Conservation (phyloP, 345 rosid genomes). For the Moringa oleifera region DNA sequence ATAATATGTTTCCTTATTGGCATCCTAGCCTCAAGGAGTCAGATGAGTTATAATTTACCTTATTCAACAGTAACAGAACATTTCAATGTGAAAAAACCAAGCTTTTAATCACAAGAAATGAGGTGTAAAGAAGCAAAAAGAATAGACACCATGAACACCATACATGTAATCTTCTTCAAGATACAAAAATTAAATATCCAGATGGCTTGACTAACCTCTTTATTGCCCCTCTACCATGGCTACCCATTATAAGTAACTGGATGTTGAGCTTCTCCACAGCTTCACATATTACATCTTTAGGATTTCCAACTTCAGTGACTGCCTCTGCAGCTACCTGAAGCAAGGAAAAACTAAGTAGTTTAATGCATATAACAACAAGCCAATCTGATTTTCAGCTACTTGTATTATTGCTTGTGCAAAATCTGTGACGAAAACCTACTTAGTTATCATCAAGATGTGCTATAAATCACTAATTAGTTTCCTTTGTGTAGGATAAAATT, state of each 20-base stretch:
- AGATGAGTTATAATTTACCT: too few relatives aligned
- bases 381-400: background rate
- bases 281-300: constrained; percentile 51
- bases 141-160: too few relatives aligned
- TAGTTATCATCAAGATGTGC: too few relatives aligned
- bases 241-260: constrained; percentile 46
- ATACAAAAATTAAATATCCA: too few relatives aligned
- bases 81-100: too few relatives aligned
- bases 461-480: too few relatives aligned
- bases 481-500: background rate
- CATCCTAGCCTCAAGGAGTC: too few relatives aligned
- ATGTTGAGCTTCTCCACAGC: constrained; percentile 50
- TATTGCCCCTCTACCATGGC: constrained; percentile 26
- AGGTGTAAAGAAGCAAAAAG: too few relatives aligned
- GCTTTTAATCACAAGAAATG: too few relatives aligned
- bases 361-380: background rate
- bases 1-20: too few relatives aligned
- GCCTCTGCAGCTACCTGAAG: constrained; percentile 46
- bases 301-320: constrained; percentile 49
- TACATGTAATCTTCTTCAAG: too few relatives aligned
- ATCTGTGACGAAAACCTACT: background rate
- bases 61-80: too few relatives aligned
- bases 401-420: background rate
- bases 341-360: constrained; percentile 1
- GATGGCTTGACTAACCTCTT: constrained; percentile 28